Percentiles rank a stretch among this genome's conserved stretches.
Evolutionary conservation across 148 eudicot species (phyloP).

Genomic region (Rhododendron mucronatum): DNA sequence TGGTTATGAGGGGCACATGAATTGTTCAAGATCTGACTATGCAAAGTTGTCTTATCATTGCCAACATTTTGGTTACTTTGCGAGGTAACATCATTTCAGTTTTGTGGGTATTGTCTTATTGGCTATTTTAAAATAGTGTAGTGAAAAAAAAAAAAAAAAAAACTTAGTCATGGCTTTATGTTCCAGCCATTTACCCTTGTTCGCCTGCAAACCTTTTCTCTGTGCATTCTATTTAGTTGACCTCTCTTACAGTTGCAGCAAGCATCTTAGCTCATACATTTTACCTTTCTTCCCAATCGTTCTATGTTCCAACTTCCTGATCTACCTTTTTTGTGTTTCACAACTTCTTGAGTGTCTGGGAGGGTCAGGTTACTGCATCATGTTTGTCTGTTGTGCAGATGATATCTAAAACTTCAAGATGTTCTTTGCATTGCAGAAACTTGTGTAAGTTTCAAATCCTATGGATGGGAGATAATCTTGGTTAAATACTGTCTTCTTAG

Average conservation of each 20-base stretch:
- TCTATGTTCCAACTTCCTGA: not conserved
- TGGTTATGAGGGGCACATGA: constrained; percentile 33
- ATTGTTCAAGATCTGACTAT: constrained; percentile 27
- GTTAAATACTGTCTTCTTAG: not conserved
- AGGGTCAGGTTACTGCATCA: not conserved
- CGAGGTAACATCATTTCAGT: constrained; percentile 37
- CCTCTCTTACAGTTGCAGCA: not conserved
- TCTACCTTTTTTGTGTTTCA: not conserved
- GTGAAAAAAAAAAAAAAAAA: too few species aligned
- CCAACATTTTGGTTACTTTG: constrained; percentile 55
- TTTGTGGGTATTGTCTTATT: not conserved
- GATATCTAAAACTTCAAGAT: constrained; percentile 73
- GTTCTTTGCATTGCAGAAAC: constrained; percentile 61
- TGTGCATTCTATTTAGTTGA: not conserved
- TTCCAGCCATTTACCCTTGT: not conserved
- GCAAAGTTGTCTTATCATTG: constrained; percentile 57
- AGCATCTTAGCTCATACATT: not conserved
- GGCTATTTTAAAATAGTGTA: not conserved
- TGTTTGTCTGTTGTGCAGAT: constrained; percentile 44
- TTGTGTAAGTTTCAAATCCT: constrained; percentile 52
- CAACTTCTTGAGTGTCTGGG: not conserved
- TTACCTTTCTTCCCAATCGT: not conserved
- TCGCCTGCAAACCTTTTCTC: constrained; percentile 1
- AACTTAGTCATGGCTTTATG: not conserved
- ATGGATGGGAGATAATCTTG: not conserved